These are phyloP conservation scores for Epichloe hybrida DNA, from an alignment of 2,329 filamentous ascomycete species.

Conservation along the genomic window DNA sequence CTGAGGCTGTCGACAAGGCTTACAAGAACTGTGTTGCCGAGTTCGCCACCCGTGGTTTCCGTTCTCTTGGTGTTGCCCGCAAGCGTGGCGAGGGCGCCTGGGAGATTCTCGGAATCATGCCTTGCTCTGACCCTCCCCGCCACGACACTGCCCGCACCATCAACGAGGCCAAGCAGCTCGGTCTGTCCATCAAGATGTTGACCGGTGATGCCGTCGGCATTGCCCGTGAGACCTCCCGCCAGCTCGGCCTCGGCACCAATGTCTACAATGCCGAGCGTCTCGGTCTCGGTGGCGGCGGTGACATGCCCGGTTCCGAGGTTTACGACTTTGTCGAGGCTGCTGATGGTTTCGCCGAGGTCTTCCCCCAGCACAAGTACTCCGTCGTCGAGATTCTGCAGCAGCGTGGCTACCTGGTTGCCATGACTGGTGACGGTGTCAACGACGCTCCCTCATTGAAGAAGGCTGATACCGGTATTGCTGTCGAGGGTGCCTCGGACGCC, in stretches of 20 bases:
- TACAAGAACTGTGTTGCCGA: constrained; percentile 91
- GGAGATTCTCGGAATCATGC: constrained; percentile 93
- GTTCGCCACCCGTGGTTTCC: constrained; percentile 86
- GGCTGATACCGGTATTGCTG: constrained; percentile 91
- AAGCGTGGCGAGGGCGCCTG: constrained; percentile 70
- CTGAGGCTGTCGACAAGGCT: constrained; percentile 61
- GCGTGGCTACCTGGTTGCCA: constrained; percentile 85
- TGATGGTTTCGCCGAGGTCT: constrained; percentile 88
- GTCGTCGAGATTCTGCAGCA: constrained; percentile 89
- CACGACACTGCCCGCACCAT: constrained; percentile 85
- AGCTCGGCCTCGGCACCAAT: constrained; percentile 84
- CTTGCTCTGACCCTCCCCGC: constrained; percentile 81
- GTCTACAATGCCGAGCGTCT: constrained; percentile 90
- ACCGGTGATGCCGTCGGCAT: constrained; percentile 92
- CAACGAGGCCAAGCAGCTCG: constrained; percentile 75
- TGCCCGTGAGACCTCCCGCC: constrained; percentile 79
- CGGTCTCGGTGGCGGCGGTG: constrained; percentile 76
- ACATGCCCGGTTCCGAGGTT: constrained; percentile 86
- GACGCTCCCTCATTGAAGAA: constrained; percentile 87
- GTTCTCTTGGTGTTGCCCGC: constrained; percentile 83
- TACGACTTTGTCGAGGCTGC: constrained; percentile 94
- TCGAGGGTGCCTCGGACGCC: constrained; percentile 83
- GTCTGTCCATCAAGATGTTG: constrained; percentile 90
- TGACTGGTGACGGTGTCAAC: constrained; percentile 95
- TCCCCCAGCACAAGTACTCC: constrained; percentile 87